Conservation (phyloP, 495 filamentous ascomycete genomes). For the Hamigera avellanea region DNA sequence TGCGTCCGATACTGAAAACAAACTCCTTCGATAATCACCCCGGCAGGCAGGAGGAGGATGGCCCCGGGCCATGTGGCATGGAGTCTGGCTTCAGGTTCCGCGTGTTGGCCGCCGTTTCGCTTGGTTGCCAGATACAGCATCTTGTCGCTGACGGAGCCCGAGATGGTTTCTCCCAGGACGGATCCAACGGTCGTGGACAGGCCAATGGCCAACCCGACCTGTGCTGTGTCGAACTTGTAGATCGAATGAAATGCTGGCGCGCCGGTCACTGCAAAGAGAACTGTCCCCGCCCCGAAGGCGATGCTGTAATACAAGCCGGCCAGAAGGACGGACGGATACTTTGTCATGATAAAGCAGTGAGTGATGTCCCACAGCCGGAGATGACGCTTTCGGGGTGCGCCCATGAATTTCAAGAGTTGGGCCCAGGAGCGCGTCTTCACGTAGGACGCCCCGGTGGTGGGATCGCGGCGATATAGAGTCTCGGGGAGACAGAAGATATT, state of each 20-base stretch:
- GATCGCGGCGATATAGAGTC: conserved; percentile 14
- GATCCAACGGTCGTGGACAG: conserved; percentile 16
- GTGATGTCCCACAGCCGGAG: too few species aligned
- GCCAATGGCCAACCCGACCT: conserved; percentile 19
- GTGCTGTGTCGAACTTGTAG: conserved; percentile 16
- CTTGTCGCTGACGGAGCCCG: conserved; percentile 19
- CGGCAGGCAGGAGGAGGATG: too few species aligned
- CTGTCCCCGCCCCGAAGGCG: conserved; percentile 12
- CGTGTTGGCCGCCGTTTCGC: conserved; percentile 10
- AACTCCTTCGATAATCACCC: too few species aligned
- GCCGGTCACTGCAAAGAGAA: conserved; percentile 17
- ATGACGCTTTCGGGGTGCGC: conserved; percentile 9
- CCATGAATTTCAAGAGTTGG: conserved; percentile 11
- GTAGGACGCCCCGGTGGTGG: conserved; percentile 1
- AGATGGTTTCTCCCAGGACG: conserved; percentile 16
- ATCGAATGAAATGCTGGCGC: conserved; percentile 9
- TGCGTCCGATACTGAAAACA: too few species aligned
- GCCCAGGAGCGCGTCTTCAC: conserved; percentile 5
- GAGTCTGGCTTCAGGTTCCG: conserved; percentile 20
- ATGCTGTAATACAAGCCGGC: conserved; percentile 14
- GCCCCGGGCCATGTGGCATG: too few species aligned
- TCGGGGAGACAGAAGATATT: conserved; percentile 18
- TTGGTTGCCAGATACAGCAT: conserved; percentile 12
- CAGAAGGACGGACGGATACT: conserved; percentile 8
- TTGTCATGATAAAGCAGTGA: too few species aligned